phyloP scores from a whole-genome alignment of 2,329 filamentous ascomycete genomes.

The Fusarium robinianum region DNA sequence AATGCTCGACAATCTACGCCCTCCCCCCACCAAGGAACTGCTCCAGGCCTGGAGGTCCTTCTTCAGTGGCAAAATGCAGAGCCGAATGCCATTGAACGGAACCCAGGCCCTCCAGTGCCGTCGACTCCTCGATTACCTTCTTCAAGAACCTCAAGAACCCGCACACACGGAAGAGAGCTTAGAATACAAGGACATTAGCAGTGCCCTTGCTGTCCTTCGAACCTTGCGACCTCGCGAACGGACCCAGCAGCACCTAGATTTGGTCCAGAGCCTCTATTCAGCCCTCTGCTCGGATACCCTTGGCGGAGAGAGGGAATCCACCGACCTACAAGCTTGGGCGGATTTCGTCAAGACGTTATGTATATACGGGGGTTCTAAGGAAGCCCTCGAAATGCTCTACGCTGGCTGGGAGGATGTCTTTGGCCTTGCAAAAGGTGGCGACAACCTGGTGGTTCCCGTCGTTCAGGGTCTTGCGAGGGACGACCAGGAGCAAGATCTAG shows the following conservation, averaged over 20 bases:
- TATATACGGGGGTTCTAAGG: conserved; percentile 57
- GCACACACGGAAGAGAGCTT: conserved; percentile 38
- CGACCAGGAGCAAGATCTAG: conserved; percentile 60
- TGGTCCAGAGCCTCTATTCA: conserved; percentile 51
- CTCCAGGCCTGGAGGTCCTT: conserved; percentile 67
- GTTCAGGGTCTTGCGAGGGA: conserved; percentile 64
- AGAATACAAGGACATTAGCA: conserved; percentile 39
- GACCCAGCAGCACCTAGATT: conserved; percentile 50
- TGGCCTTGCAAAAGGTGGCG: conserved; percentile 25
- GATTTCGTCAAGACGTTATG: conserved; percentile 50
- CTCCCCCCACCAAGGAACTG: conserved; percentile 66
- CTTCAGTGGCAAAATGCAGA: conserved; percentile 59
- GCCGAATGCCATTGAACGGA: conserved; percentile 60
- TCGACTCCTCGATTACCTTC: conserved; percentile 66
- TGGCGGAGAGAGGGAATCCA: conserved; percentile 20
- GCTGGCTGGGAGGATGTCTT: conserved; percentile 37
- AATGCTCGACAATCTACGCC: conserved; percentile 64
- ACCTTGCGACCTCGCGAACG: conserved; percentile 49
- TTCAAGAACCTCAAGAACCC: conserved; percentile 31
- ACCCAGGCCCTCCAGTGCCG: conserved; percentile 64
- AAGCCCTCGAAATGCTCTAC: conserved; percentile 54
- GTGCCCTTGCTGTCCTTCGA: conserved; percentile 51
- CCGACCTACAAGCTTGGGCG: conserved; percentile 37
- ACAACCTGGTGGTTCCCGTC: conserved; percentile 38
- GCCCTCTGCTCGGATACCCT: conserved; percentile 28